Evolutionary conservation across 2,329 filamentous ascomycete species (phyloP).

Genomic region (Fusarium sp.): DNA sequence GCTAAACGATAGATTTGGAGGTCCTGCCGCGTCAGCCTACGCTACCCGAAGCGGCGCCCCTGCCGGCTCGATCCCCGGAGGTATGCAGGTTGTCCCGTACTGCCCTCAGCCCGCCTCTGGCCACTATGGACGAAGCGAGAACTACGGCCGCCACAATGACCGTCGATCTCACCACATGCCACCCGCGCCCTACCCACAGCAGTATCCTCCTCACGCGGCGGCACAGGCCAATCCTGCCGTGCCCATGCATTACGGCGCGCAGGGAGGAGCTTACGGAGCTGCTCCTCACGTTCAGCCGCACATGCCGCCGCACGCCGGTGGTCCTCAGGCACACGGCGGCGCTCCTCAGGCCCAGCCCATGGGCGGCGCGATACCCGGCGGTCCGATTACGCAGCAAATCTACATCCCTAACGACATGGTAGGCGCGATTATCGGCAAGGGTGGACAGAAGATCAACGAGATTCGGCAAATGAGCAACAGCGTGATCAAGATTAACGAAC

Average conservation of each 20-base stretch:
- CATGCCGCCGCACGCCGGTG: slow-evolving; percentile 71
- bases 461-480: slow-evolving; percentile 97
- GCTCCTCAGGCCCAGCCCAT: slow-evolving; percentile 83
- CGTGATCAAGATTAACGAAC: slow-evolving; percentile 99
- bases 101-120: slow-evolving; percentile 93
- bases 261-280: slow-evolving; percentile 83
- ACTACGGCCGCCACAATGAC: slow-evolving; percentile 82
- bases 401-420: slow-evolving; percentile 99
- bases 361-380: slow-evolving; percentile 71
- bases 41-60: slow-evolving; percentile 95
- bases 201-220: slow-evolving; percentile 76
- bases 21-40: slow-evolving; percentile 96
- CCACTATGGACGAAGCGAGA: slow-evolving; percentile 92
- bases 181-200: slow-evolving; percentile 79
- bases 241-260: slow-evolving; percentile 85
- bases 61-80: slow-evolving; percentile 92
- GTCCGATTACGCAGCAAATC: slow-evolving; percentile 95
- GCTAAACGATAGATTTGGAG: slow-evolving; percentile 95
- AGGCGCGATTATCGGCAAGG: slow-evolving; percentile 98
- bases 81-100: slow-evolving; percentile 99
- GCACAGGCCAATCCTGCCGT: slow-evolving; percentile 76
- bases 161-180: slow-evolving; percentile 82
- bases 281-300: slow-evolving; percentile 84
- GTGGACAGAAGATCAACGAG: slow-evolving; percentile 99
- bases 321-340: slow-evolving; percentile 71